Evolutionary conservation across 192 early-diverging fungal genomes (phyloP).

Genomic region (Backusella westeae): DNA sequence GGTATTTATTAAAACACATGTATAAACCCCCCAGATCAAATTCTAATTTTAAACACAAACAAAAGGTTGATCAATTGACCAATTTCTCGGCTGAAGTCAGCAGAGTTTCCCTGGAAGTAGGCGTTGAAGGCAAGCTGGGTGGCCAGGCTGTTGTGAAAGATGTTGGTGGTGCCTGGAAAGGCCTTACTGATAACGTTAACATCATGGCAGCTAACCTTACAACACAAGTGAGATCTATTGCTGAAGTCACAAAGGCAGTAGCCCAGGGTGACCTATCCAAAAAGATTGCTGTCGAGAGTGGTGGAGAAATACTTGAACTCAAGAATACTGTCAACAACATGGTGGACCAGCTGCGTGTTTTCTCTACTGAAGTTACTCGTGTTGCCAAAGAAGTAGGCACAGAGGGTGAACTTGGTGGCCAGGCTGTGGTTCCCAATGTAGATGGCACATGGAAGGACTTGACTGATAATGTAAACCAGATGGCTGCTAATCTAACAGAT

Average conservation of each 20-base stretch:
- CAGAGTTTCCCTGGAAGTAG: constrained; percentile 71
- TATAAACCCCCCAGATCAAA: background rate
- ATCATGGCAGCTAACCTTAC: constrained; percentile 54
- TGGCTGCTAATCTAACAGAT: no score
- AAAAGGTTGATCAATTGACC: constrained; percentile 39
- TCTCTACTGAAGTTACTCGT: no score
- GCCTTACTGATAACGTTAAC: constrained; percentile 53
- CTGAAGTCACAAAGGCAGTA: constrained; percentile 59
- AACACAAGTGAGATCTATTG: constrained; percentile 65
- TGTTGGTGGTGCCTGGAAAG: constrained; percentile 45
- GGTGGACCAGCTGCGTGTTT: constrained; percentile 46
- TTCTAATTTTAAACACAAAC: background rate
- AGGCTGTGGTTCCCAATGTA: no score
- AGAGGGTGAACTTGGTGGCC: no score
- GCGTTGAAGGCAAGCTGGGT: constrained; percentile 67
- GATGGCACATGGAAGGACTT: no score
- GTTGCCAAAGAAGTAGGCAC: no score
- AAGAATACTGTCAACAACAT: constrained; percentile 63
- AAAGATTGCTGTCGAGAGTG: constrained; percentile 46
- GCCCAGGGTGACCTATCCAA: constrained; percentile 61
- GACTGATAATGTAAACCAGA: no score
- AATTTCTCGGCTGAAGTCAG: constrained; percentile 63
- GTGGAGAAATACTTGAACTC: constrained; percentile 55
- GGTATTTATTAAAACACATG: constrained; percentile 24
- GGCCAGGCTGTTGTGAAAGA: constrained; percentile 54